Conservation (phyloP, 129 eudicot species). For the Flaveria trinervia region DNA sequence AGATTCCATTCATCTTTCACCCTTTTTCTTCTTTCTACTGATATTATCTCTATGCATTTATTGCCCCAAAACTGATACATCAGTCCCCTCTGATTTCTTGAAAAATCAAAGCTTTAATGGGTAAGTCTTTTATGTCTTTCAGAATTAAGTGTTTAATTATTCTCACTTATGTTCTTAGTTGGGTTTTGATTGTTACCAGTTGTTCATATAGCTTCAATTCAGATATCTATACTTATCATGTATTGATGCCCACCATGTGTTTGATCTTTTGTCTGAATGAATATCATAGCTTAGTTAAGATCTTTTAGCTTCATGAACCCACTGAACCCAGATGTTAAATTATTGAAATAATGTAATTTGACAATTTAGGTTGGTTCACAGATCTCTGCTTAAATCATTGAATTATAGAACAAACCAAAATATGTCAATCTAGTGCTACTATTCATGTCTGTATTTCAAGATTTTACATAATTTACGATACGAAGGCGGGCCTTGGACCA, state of each 20-base stretch:
- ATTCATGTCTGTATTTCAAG: background rate
- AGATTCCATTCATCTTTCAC: slow-evolving; percentile 24
- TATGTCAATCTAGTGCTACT: slow-evolving; percentile 9
- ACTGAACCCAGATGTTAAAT: background rate
- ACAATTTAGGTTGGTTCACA: background rate
- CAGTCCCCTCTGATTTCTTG: slow-evolving; percentile 2
- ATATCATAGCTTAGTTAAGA: slow-evolving; percentile 6
- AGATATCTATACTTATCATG: too few relatives aligned
- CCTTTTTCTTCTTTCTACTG: slow-evolving; percentile 22
- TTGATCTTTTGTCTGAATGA: slow-evolving; percentile 14
- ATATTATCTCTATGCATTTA: slow-evolving; percentile 11
- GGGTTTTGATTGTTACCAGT: slow-evolving; percentile 10
- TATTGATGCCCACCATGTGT: background rate
- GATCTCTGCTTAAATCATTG: background rate
- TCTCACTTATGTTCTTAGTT: slow-evolving; percentile 5
- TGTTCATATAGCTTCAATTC: slow-evolving; percentile 16
- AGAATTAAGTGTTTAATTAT: background rate
- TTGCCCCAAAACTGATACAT: slow-evolving; percentile 5
- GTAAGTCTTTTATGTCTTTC: slow-evolving; percentile 20
- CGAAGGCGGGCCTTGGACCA: too few relatives aligned
- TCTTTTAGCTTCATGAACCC: background rate
- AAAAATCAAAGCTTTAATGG: slow-evolving; percentile 36
- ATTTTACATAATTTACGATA: slow-evolving; percentile 12
- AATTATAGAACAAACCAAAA: background rate
- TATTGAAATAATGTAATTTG: background rate